Percentiles rank a stretch among this genome's conserved stretches.
phyloP scores from a whole-genome alignment of 192 early-diverging fungal genomes.

The Jimgerdemannia flammicorona region DNA sequence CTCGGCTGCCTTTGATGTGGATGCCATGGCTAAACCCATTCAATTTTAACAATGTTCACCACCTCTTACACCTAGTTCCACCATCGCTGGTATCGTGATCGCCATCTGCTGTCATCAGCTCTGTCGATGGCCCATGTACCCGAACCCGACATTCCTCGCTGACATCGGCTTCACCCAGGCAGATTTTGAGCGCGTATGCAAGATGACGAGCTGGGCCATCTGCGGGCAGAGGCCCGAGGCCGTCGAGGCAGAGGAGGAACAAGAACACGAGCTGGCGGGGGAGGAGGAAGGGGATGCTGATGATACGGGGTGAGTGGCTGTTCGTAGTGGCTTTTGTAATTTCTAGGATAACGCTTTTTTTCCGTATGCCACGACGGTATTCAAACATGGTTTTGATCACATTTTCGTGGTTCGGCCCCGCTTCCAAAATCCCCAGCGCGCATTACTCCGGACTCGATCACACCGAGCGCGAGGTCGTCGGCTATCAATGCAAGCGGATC shows the following conservation, averaged over 20 bases:
- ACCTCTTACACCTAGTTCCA: slow-evolving; percentile 7
- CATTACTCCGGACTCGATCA: slow-evolving; percentile 72
- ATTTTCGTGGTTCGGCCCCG: slow-evolving; percentile 1
- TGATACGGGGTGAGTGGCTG: slow-evolving; percentile 19
- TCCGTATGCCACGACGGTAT: no score
- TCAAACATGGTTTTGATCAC: no score
- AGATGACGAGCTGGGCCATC: slow-evolving; percentile 79
- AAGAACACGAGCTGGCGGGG: slow-evolving; percentile 5
- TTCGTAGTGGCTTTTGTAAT: no score
- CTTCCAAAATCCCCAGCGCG: slow-evolving; percentile 20
- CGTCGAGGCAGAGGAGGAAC: slow-evolving; percentile 19
- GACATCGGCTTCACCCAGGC: slow-evolving; percentile 41
- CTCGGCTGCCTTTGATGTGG: not conserved
- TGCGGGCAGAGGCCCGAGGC: slow-evolving; percentile 41
- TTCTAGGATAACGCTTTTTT: no score
- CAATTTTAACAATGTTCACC: no score
- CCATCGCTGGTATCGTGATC: slow-evolving; percentile 68
- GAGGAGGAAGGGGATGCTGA: slow-evolving; percentile 41
- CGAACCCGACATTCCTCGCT: slow-evolving; percentile 59
- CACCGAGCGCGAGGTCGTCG: slow-evolving; percentile 57
- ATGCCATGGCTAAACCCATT: not conserved
- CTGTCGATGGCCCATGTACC: slow-evolving; percentile 70
- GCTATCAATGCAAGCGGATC: slow-evolving; percentile 72
- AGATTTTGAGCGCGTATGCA: slow-evolving; percentile 60
- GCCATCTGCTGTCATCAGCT: slow-evolving; percentile 90